Evolutionary conservation across 768 basidiomycete genomes (phyloP).

Genomic region (Cystobasidium tubakii): DNA sequence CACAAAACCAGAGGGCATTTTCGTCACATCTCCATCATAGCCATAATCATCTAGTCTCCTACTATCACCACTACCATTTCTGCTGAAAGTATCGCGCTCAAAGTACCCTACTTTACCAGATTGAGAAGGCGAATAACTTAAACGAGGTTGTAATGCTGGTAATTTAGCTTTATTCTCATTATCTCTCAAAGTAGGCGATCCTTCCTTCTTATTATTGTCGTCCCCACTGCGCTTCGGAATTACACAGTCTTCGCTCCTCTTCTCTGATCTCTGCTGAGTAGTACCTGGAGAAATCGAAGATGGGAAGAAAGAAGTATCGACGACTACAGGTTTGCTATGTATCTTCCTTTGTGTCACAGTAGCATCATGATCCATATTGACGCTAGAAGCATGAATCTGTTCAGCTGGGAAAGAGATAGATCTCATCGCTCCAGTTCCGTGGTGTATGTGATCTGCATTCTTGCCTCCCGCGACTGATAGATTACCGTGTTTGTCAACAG

Average conservation of each 20-base stretch:
- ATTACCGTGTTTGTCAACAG: too few relatives aligned
- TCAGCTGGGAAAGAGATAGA: not conserved
- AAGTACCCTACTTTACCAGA: slow-evolving; percentile 21
- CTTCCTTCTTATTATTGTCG: too few relatives aligned
- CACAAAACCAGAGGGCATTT: slow-evolving; percentile 23
- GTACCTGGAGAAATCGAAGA: not conserved
- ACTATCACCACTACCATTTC: not conserved
- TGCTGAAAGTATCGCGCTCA: not conserved
- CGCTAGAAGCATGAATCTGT: not conserved
- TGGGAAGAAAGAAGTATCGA: slow-evolving; percentile 24
- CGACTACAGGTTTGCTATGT: not conserved
- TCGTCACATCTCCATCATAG: not conserved
- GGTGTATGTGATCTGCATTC: too few relatives aligned
- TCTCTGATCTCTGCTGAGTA: not conserved
- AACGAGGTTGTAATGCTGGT: not conserved
- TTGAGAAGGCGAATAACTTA: slow-evolving; percentile 16
- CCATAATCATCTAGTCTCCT: not conserved
- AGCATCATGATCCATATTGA: slow-evolving; percentile 17
- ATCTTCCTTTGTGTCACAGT: not conserved
- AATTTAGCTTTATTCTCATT: not conserved
- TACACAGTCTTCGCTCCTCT: too few relatives aligned
- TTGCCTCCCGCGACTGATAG: not conserved
- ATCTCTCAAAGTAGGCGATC: not conserved
- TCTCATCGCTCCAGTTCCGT: not conserved
- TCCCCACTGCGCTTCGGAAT: too few relatives aligned